A percentile compares a stretch with the other conserved stretches of the same genome.
Evolutionary conservation across 1,284 basidiomycete species (phyloP).

Genomic region (Ganoderma sinense): DNA sequence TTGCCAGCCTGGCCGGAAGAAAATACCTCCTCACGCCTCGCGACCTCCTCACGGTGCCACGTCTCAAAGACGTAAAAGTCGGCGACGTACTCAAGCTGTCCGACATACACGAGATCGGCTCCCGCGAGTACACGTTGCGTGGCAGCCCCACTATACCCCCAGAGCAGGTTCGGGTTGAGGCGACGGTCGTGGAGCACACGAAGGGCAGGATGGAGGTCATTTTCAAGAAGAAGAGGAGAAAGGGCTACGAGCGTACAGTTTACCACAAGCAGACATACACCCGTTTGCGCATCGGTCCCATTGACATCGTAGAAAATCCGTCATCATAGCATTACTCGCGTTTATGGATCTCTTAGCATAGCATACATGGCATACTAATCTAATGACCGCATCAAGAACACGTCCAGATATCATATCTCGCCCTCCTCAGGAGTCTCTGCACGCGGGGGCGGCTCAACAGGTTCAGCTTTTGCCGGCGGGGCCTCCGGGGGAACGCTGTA

Average conservation of each 20-base stretch:
- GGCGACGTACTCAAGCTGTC: conserved; percentile 89
- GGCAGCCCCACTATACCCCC: conserved; percentile 70
- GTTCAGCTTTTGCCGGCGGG: conserved; percentile 32
- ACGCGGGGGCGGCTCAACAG: conserved; percentile 47
- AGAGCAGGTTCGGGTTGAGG: conserved; percentile 74
- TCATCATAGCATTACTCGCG: conserved; percentile 32
- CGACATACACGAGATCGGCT: conserved; percentile 93
- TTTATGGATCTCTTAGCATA: conserved; percentile 26
- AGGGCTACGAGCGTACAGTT: conserved; percentile 88
- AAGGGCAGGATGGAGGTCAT: conserved; percentile 92
- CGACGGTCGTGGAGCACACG: conserved; percentile 96
- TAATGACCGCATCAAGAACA: conserved; percentile 15
- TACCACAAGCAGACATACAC: conserved; percentile 95
- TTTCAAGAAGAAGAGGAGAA: conserved; percentile 97
- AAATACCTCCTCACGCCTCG: conserved; percentile 90
- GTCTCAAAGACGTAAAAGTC: conserved; percentile 81
- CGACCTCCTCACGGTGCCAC: conserved; percentile 93
- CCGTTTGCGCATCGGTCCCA: conserved; percentile 83
- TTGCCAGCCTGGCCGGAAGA: conserved; percentile 88
- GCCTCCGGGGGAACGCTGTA: conserved; percentile 53
- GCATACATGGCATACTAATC: conserved; percentile 29
- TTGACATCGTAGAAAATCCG: conserved; percentile 48
- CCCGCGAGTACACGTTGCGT: conserved; percentile 92
- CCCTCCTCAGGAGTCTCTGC: conserved; percentile 83
- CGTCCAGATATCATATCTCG: conserved; percentile 61